Evolutionary conservation across 768 basidiomycete species (phyloP).

Genomic region (Mycena latifolia): DNA sequence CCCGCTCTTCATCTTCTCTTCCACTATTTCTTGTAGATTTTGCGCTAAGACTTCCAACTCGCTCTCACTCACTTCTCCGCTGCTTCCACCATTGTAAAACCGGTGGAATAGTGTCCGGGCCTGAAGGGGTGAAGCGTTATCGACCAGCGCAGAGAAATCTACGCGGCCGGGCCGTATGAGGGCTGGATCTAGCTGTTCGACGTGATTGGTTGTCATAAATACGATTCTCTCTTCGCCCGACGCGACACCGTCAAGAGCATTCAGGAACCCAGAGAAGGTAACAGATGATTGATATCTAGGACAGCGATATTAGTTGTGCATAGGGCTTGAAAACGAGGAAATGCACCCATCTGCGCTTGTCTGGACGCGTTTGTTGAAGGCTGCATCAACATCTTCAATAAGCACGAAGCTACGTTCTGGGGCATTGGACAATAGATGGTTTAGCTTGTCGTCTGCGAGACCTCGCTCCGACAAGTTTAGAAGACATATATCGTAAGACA

Average conservation of each 20-base stretch:
- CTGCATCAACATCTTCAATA: constrained; percentile 97
- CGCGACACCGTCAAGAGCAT: constrained; percentile 97
- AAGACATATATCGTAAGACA: constrained; percentile 96
- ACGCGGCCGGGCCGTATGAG: constrained; percentile 97
- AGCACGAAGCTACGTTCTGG: constrained; percentile 95
- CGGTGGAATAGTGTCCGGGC: constrained; percentile 81
- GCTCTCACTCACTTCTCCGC: constrained; percentile 44
- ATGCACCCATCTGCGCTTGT: constrained; percentile 92
- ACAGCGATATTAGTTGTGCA: constrained; percentile 15
- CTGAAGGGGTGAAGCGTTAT: constrained; percentile 88
- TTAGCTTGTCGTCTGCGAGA: constrained; percentile 95
- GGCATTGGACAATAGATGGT: constrained; percentile 91
- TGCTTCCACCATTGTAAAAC: constrained; percentile 78
- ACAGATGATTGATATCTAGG: constrained; percentile 94
- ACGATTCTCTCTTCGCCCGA: constrained; percentile 98
- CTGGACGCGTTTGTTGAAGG: constrained; percentile 93
- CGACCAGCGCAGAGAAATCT: constrained; percentile 86
- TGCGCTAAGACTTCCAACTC: constrained; percentile 60
- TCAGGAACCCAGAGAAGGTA: constrained; percentile 97
- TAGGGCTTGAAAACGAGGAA: background rate
- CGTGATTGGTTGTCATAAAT: constrained; percentile 99
- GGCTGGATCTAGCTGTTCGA: constrained; percentile 90
- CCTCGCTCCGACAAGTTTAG: constrained; percentile 97
- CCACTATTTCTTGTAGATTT: constrained; percentile 66
- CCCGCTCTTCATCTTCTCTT: constrained; percentile 62